Evolutionary conservation across 2,329 filamentous ascomycete genomes (phyloP).

Genomic region (Chaetothyriales sp.): DNA sequence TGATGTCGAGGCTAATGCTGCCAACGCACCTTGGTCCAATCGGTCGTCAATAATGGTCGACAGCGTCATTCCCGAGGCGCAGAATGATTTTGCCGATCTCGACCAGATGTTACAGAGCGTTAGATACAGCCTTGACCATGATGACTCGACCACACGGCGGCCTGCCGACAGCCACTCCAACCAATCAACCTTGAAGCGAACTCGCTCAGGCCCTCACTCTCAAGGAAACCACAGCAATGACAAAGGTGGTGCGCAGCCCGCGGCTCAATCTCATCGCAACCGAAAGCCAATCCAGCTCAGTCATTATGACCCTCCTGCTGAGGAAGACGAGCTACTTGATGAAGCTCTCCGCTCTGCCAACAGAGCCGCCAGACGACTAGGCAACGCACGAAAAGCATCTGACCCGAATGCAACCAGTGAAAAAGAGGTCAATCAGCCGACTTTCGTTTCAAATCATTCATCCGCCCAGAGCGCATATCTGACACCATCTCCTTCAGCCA

Average conservation of each 20-base stretch:
- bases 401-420: conserved; percentile 15
- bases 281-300: conserved; percentile 58
- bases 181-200: conserved; percentile 13
- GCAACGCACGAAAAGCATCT: conserved; percentile 20
- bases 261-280: conserved; percentile 64
- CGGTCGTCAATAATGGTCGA: conserved; percentile 72
- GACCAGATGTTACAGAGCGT: conserved; percentile 48
- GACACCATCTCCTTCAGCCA: conserved; percentile 69
- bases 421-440: conserved; percentile 23
- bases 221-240: conserved; percentile 13
- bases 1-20: conserved; percentile 83
- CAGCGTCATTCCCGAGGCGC: conserved; percentile 22
- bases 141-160: conserved; percentile 4
- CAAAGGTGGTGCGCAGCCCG: conserved; percentile 29
- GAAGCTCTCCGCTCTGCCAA: conserved; percentile 70
- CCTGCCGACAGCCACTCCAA: conserved; percentile 7
- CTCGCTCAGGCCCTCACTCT: conserved; percentile 14
- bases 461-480: conserved; percentile 36
- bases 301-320: conserved; percentile 85
- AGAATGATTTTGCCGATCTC: conserved; percentile 42
- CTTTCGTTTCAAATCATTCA: conserved; percentile 8
- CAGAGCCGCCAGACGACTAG: conserved; percentile 57
- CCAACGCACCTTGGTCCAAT: conserved; percentile 79
- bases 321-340: conserved; percentile 89
- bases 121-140: conserved; percentile 40